phyloP scores from a whole-genome alignment of 169 alveolate genomes.

The Eimeria acervulina region DNA sequence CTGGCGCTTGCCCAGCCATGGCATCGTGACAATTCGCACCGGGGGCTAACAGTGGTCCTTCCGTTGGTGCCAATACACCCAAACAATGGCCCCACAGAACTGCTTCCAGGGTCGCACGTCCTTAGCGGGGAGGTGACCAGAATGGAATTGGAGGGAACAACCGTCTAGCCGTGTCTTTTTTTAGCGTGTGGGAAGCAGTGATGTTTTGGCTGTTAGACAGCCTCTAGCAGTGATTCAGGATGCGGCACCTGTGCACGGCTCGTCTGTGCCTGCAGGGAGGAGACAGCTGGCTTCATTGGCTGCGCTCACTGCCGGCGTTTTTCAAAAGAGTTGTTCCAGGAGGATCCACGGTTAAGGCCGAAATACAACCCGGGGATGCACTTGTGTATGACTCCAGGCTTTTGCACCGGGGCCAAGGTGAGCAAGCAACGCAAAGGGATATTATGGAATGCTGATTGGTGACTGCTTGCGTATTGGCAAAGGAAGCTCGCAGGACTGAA shows the following conservation, averaged over 20 bases:
- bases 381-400: conserved; percentile 82
- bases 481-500: background rate
- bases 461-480: background rate
- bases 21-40: conserved; percentile 82
- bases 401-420: conserved; percentile 79
- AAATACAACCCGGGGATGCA: conserved; percentile 78
- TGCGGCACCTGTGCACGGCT: background rate
- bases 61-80: conserved; percentile 67
- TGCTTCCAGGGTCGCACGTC: conserved; percentile 82
- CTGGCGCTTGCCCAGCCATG: conserved; percentile 83
- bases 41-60: conserved; percentile 79
- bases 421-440: background rate
- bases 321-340: background rate
- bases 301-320: conserved; percentile 43
- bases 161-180: background rate
- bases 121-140: conserved; percentile 63
- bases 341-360: conserved; percentile 69
- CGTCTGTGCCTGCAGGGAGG: conserved; percentile 5
- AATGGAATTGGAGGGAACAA: no score
- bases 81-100: conserved; percentile 81
- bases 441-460: background rate
- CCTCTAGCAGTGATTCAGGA: background rate
- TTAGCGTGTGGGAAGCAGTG: background rate
- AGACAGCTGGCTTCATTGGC: conserved; percentile 57
- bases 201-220: background rate